Evolutionary conservation across 2,329 filamentous ascomycete genomes (phyloP), one percentile per base, ranked within the genome.

Genomic region (Didymellaceae sp.): DNA sequence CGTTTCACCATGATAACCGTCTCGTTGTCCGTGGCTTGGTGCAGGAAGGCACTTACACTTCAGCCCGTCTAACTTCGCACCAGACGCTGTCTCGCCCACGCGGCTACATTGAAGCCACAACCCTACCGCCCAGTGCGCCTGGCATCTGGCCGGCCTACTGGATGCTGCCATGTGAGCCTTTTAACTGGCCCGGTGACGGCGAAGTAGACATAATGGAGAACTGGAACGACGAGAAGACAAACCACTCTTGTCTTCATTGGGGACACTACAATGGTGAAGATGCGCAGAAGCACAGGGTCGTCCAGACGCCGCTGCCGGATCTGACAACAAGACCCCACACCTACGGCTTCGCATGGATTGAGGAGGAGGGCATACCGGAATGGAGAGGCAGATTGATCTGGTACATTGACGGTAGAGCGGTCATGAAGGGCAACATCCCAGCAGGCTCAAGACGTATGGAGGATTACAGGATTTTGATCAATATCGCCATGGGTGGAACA

Each of bases 131-230:
- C 0, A 81, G 78, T 43, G 82, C 82, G 0, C 63, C 73, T 2
- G 83, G 83, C 4, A 80, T 86, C 37, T 86, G 83, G 83, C 83
- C 83, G 1, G 83, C 83, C 0, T 84, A 85, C 61, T 86, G 83
- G 83, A 76, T 85, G 43, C 71, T 86, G 5, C 83, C 83, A 0
- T 67, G 75, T 24, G 80, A 85, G 56, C 83, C 82, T 0, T 85
- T 85, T 59, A 67, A 70, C 0, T 86, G 83, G 83, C 83, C 83
- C 0, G 76, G 70, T 0, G 83, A 86, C 52, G 83, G 82, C 46
- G 83, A 86, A 63, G 73, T 86, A 10, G 83, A 86, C 64, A 82
- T 86, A 37, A 79, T 82, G 31, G 83, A 86, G 68, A 79, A 75
- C n/a, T 86, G 82, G 83, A 84, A 85, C 55, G 82, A 78, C 14